Base-by-base conservation (phyloP, 2,329 filamentous ascomycete genomes). In the Arthrobotrys conoides region DNA sequence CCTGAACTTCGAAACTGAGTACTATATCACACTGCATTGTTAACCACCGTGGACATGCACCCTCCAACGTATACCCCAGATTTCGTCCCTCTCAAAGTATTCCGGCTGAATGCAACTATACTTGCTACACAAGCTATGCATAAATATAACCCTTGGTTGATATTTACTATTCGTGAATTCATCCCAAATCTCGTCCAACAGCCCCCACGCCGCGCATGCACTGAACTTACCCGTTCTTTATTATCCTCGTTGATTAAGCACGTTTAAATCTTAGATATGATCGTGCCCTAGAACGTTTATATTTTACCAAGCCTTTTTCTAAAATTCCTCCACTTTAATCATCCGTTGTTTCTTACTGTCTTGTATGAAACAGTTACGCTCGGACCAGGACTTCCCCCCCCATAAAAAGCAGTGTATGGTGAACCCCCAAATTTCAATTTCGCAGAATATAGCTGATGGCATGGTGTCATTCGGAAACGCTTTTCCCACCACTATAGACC, bases 401-500 rank as follows among this genome's bases (percentile, higher is more conserved):
- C 3, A 30, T 3, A 30, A 30, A 70, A 70, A 49, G 30, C 16
- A 59, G 38, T 9, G 18, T 30, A 27, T 24, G 10, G 16, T 33
- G 59, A 55, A 53, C 27, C 14, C 24, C 55, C 33, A 61, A n/a
- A 44, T 30, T 30, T 30, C 27, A 30, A 6, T 36, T 46, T 16
- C 57, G n/a, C 18, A 30, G 44, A 6, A 30, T 30, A 30, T n/a
- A n/a, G n/a, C n/a, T n/a, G 27, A 18, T 27, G 22, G 27, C 41
- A 20, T 64, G 44, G 49, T 71, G 22, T 41, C 20, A 71, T 64
- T 71, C 57, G 68, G 68, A 64, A 64, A 44, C 53, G 67, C 44
- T 72, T 73, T 73, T 76, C 71, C 71, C 71, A 76, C 71, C 71
- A 76, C 71, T 69, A 55, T 67, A 67, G 46, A 22, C 27, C 24